Conservation (phyloP, 176 grass and related monocot genomes). For the Cenchrus fungigraminus region DNA sequence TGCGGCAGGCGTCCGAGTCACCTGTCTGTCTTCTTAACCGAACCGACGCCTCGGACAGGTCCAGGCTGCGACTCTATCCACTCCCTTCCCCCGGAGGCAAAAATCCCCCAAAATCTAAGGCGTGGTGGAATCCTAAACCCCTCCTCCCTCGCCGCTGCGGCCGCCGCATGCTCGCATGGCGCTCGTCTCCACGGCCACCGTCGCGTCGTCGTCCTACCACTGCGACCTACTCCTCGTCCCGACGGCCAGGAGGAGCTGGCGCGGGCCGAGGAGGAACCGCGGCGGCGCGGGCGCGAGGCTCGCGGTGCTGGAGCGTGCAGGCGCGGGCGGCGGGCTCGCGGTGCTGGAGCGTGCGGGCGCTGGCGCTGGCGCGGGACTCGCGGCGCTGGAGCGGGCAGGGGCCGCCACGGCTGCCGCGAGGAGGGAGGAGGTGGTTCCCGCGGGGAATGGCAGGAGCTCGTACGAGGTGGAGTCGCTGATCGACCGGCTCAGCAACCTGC, state of each 20-base stretch:
- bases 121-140: conserved; percentile 56
- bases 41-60: background rate
- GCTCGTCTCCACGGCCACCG: conserved; percentile 51
- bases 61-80: conserved; percentile 43
- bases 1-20: background rate
- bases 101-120: conserved; percentile 40
- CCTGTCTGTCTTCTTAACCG: background rate
- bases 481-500: conserved; percentile 82
- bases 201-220: conserved; percentile 54
- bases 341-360: conserved; percentile 21
- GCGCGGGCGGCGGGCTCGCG: conserved; percentile 12
- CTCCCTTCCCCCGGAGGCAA: conserved; percentile 25
- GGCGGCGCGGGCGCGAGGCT: conserved; percentile 31
- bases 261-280: conserved; percentile 39
- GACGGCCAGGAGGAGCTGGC: conserved; percentile 24
- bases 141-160: background rate
- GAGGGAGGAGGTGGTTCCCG: conserved; percentile 43
- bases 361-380: background rate
- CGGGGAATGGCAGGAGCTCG: conserved; percentile 48
- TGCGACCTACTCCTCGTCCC: conserved; percentile 37
- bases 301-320: conserved; percentile 12
- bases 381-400: conserved; percentile 7
- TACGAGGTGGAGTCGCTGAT: conserved; percentile 94
- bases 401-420: background rate
- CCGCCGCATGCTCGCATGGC: conserved; percentile 41